Conservation (phyloP, 495 filamentous ascomycete species). For the Penicillium ucsense region DNA sequence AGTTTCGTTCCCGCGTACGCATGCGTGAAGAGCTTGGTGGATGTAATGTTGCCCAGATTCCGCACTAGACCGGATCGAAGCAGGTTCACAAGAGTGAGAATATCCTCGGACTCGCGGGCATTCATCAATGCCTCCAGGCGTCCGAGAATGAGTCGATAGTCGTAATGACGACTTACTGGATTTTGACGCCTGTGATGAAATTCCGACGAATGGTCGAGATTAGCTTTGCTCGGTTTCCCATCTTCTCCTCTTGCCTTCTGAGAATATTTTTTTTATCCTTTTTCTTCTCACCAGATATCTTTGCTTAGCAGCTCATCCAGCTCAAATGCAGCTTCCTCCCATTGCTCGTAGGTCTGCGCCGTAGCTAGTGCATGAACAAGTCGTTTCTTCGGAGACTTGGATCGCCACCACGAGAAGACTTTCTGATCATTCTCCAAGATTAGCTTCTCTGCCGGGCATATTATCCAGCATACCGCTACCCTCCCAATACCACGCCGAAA, state of each 20-base stretch:
- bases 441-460: background rate
- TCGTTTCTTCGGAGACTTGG: conserved; percentile 25
- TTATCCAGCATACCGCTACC: too few species aligned
- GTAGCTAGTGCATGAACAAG: conserved; percentile 39
- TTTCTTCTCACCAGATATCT: conserved; percentile 58
- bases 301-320: conserved; percentile 69
- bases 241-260: too few species aligned
- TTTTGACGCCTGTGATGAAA: conserved; percentile 57
- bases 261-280: too few species aligned
- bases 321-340: conserved; percentile 70
- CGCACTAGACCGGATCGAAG: conserved; percentile 80
- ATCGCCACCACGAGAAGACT: conserved; percentile 31
- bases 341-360: conserved; percentile 67
- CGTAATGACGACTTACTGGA: conserved; percentile 71
- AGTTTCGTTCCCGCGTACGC: conserved; percentile 85
- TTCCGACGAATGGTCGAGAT: too few species aligned
- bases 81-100: conserved; percentile 64
- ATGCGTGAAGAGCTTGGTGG: conserved; percentile 72
- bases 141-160: conserved; percentile 77
- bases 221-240: too few species aligned
- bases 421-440: conserved; percentile 11
- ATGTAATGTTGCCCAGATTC: conserved; percentile 84
- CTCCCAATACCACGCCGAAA: too few species aligned
- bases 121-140: conserved; percentile 61
- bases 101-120: conserved; percentile 68